Base-by-base conservation (phyloP, 768 basidiomycete species). In the Lactarius hengduanensis region DNA sequence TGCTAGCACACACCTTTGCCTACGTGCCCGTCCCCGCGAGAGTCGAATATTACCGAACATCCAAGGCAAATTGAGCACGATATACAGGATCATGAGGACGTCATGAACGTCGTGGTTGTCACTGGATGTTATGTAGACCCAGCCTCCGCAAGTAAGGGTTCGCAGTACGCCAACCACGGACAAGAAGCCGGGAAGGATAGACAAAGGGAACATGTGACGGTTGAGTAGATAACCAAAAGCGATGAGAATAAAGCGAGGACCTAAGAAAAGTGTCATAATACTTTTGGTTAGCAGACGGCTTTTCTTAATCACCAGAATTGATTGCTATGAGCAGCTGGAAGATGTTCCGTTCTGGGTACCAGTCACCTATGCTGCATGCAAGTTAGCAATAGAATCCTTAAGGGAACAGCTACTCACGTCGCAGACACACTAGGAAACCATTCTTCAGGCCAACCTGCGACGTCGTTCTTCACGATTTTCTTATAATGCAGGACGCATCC, bases 371-470 rank as follows among this genome's bases (percentile, higher is more conserved):
- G 7, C 92, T 94, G 30, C n/a, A 41, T 5, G 2, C 28, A 30
- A 34, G 16, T 53, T 22, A 26, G 20, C 30, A 28, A 30, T 32
- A 43, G 16, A 56, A 13, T 56, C 20, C n/a, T n/a, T 7, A 9
- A 15, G 4, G 18, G 36, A 36, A 59, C 34, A 40, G 13, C 15
- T 56, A 80, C 88, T 68, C 73, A 90, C 87, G 91, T 89, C 15
- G 90, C 88, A 45, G 91, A 92, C 10, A 96, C 94, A 5, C 92
- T 94, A 8, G 94, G 94, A 69, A 92, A 91, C 90, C 90, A 95
- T 73, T 96, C 94, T 57, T 92, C 78, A 0, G 94, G 94, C 72
- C 89, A 96, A 16, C 83, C 87, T 58, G 90, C 89, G 13, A 95
- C 83, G 16, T 81, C 84, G 73, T 96, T 96, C 79, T 90, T 92